Conservation (phyloP, 1,284 basidiomycete species). For the Pseudozyma tsukubaensis region DNA sequence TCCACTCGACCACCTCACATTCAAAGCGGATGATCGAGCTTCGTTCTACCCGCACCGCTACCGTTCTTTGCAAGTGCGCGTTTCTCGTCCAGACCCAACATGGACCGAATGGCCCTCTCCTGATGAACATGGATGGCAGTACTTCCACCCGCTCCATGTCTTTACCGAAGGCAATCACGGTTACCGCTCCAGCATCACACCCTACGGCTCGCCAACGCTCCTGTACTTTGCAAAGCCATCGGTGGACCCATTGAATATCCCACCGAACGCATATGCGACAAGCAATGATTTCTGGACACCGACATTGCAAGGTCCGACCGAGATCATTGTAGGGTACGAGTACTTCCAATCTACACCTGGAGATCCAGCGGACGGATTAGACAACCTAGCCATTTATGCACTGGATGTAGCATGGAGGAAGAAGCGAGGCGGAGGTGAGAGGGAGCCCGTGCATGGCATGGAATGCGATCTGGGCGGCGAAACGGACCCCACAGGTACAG, state of each 20-base stretch:
- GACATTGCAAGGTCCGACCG: slow-evolving; percentile 39
- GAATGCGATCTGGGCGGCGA: slow-evolving; percentile 48
- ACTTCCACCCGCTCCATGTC: slow-evolving; percentile 57
- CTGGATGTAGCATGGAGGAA: slow-evolving; percentile 52
- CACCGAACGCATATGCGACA: slow-evolving; percentile 47
- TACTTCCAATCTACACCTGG: slow-evolving; percentile 57
- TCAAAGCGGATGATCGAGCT: slow-evolving; percentile 31
- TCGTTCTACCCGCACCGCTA: slow-evolving; percentile 57
- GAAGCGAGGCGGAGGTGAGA: slow-evolving; percentile 18
- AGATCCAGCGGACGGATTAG: slow-evolving; percentile 58
- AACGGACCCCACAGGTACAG: slow-evolving; percentile 25
- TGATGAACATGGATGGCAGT: slow-evolving; percentile 54
- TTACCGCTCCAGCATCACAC: slow-evolving; percentile 40
- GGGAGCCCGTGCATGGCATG: slow-evolving; percentile 33
- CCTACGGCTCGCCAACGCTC: slow-evolving; percentile 51
- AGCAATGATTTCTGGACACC: slow-evolving; percentile 53
- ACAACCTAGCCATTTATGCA: slow-evolving; percentile 53
- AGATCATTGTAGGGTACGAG: slow-evolving; percentile 55
- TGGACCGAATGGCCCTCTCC: slow-evolving; percentile 53
- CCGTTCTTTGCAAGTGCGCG: slow-evolving; percentile 52
- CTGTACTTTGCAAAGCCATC: slow-evolving; percentile 53
- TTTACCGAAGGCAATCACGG: slow-evolving; percentile 46
- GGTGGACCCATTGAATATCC: slow-evolving; percentile 34
- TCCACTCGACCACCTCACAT: slow-evolving; percentile 49
- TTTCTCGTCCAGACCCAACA: slow-evolving; percentile 46